Evolutionary conservation across 73 alveolate species (phyloP).

Genomic region (Paramecium octaurelia): DNA sequence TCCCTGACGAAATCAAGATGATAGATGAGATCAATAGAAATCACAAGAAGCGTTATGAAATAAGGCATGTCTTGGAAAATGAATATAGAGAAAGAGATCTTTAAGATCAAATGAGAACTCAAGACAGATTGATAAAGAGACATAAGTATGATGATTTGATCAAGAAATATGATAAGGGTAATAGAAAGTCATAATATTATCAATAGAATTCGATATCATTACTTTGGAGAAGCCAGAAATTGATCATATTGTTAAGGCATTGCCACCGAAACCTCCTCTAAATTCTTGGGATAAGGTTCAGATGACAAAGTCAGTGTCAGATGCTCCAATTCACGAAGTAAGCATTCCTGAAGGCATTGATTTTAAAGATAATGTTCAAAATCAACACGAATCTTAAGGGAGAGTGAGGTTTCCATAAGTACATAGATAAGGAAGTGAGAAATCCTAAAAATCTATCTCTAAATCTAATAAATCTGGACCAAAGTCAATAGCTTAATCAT

Average conservation of each 20-base stretch:
- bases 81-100: slow-evolving; percentile 29
- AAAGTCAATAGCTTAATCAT: not conserved
- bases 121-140: slow-evolving; percentile 2
- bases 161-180: slow-evolving; percentile 35
- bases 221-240: slow-evolving; percentile 30
- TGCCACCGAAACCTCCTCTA: slow-evolving; percentile 40
- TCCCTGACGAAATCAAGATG: slow-evolving; percentile 13
- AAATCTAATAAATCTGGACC: slow-evolving; percentile 33
- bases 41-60: not conserved
- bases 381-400: not conserved
- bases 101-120: not conserved
- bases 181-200: not conserved
- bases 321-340: not conserved
- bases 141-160: slow-evolving; percentile 25
- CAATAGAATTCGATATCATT: not conserved
- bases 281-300: slow-evolving; percentile 28
- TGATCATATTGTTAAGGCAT: slow-evolving; percentile 34
- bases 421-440: not conserved
- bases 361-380: not conserved
- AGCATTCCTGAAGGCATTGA: slow-evolving; percentile 7
- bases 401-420: not conserved
- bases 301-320: not conserved
- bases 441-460: not conserved
- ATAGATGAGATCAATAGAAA: slow-evolving; percentile 20
- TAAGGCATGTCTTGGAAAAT: slow-evolving; percentile 4